Percentiles rank a stretch among this genome's conserved stretches.
Conservation (phyloP, 805 yeast species). For the Candida ipomoeae region DNA sequence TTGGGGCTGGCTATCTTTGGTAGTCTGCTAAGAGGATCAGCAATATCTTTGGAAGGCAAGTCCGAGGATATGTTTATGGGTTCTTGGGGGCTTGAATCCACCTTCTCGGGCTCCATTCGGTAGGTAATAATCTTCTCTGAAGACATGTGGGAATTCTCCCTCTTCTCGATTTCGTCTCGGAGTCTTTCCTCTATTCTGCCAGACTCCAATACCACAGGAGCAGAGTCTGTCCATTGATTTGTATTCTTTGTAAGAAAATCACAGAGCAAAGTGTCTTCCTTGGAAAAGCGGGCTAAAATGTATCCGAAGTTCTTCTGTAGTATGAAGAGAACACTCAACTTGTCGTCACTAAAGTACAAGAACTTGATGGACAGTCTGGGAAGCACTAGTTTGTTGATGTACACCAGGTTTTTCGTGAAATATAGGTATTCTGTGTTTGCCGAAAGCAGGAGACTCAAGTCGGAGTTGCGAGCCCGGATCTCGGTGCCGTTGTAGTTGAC, state of each 20-base stretch:
- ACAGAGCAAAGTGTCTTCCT: conserved; percentile 1
- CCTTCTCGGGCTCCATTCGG: not conserved
- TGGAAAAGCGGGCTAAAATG: conserved; percentile 6
- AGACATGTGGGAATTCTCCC: conserved; percentile 6
- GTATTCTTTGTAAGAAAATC: not conserved
- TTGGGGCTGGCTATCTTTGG: not conserved
- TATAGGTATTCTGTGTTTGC: conserved; percentile 8
- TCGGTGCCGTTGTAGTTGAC: conserved; percentile 15
- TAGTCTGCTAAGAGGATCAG: not conserved
- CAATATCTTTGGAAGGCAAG: not conserved
- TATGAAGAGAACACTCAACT: conserved; percentile 8
- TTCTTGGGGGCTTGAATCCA: not conserved
- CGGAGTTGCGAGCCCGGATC: conserved; percentile 4
- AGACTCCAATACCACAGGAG: not conserved
- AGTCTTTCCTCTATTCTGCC: not conserved
- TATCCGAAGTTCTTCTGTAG: conserved; percentile 15
- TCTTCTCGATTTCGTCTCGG: conserved; percentile 5
- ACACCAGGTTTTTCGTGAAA: conserved; percentile 9
- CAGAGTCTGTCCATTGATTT: not conserved
- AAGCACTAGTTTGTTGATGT: conserved; percentile 15
- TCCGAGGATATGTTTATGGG: not conserved
- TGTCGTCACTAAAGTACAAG: conserved; percentile 10
- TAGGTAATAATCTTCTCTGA: not conserved
- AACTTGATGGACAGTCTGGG: conserved; percentile 8
- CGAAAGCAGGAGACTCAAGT: conserved; percentile 9